Evolutionary conservation across 2,329 filamentous ascomycete species (phyloP).

Genomic region (Fusarium denticulatum): DNA sequence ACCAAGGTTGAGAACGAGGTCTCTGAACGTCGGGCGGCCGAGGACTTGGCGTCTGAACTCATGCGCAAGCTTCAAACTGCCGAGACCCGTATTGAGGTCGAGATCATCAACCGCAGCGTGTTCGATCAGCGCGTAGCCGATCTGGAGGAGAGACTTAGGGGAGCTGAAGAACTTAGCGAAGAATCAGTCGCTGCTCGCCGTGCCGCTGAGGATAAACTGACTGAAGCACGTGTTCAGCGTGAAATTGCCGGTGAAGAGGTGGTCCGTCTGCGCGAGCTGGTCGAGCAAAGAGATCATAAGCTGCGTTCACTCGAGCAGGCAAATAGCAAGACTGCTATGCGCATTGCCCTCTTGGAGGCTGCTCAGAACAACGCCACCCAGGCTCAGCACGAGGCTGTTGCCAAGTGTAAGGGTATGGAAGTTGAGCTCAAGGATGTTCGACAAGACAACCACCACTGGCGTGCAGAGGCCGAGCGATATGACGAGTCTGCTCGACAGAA

Average conservation of each 20-base stretch:
- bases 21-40: constrained; percentile 59
- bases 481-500: constrained; percentile 62
- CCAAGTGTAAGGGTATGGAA: constrained; percentile 64
- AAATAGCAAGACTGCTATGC: constrained; percentile 66
- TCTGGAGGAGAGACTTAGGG: constrained; percentile 73
- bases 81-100: constrained; percentile 68
- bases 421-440: constrained; percentile 64
- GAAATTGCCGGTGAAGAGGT: constrained; percentile 78
- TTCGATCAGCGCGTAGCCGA: constrained; percentile 71
- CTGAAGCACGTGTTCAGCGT: constrained; percentile 76
- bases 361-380: constrained; percentile 68
- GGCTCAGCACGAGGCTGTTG: constrained; percentile 64
- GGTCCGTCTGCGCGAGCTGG: constrained; percentile 70
- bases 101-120: constrained; percentile 69
- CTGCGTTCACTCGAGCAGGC: constrained; percentile 68
- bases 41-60: constrained; percentile 64
- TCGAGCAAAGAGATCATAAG: constrained; percentile 76
- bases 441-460: constrained; percentile 69
- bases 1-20: constrained; percentile 60
- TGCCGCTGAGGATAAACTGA: constrained; percentile 75
- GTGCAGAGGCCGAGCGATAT: constrained; percentile 68
- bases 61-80: constrained; percentile 65
- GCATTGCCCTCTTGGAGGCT: constrained; percentile 73
- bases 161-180: constrained; percentile 71
- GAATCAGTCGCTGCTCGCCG: constrained; percentile 71